Evolutionary conservation across 2,329 filamentous ascomycete genomes (phyloP).

Genomic region (Penicillium freii): DNA sequence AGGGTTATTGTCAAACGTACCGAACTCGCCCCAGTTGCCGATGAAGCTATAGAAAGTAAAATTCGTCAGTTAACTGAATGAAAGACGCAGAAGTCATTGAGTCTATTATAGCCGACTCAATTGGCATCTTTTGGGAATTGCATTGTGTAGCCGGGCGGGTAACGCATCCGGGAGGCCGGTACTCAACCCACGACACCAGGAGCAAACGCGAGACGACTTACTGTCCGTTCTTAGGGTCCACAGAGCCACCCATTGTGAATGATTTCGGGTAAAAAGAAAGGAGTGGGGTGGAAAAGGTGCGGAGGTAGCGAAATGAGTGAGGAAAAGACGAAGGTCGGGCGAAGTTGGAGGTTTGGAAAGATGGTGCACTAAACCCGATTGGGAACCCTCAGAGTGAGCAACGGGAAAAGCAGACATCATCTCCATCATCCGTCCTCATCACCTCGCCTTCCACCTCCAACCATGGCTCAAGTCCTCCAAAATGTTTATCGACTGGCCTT

Average conservation of each 20-base stretch:
- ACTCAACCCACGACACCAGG: slow-evolving; percentile 4
- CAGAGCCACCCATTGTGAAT: slow-evolving; percentile 39
- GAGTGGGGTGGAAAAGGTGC: slow-evolving; percentile 14
- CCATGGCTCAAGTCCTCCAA: slow-evolving; percentile 47
- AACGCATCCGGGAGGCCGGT: slow-evolving; percentile 18
- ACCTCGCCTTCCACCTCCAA: slow-evolving; percentile 17
- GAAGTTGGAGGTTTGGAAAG: slow-evolving; percentile 31
- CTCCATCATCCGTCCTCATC: slow-evolving; percentile 21
- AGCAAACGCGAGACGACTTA: slow-evolving; percentile 31
- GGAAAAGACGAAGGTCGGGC: slow-evolving; percentile 33
- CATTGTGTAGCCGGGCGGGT: slow-evolving; percentile 18
- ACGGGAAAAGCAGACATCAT: slow-evolving; percentile 40
- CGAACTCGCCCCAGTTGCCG: slow-evolving; percentile 71
- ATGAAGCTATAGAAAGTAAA: slow-evolving; percentile 57
- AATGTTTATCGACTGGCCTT: slow-evolving; percentile 56
- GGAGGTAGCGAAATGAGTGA: slow-evolving; percentile 20
- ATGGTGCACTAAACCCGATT: slow-evolving; percentile 37
- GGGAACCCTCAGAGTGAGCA: slow-evolving; percentile 20
- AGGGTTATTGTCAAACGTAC: slow-evolving; percentile 56
- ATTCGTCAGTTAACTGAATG: slow-evolving; percentile 24
- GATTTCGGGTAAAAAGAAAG: slow-evolving; percentile 16
- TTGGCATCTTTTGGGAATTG: slow-evolving; percentile 1
- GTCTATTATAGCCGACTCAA: background rate
- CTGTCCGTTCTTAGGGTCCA: slow-evolving; percentile 47
- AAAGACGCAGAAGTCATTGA: background rate